Conservation (phyloP, 1,284 basidiomycete genomes). For the Moniliella sp. region DNA sequence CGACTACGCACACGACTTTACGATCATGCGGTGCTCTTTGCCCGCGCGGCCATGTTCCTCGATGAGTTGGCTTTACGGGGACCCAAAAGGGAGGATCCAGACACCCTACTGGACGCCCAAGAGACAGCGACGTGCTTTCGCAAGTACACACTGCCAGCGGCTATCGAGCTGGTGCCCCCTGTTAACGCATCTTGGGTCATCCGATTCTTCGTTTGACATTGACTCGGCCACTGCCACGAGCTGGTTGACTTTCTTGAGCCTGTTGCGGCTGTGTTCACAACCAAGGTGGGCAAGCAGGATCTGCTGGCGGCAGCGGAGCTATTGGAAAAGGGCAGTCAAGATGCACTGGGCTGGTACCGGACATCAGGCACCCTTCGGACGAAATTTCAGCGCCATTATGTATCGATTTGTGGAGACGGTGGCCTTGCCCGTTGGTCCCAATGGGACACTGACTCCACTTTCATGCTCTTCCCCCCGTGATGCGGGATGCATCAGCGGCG, state of each 20-base stretch:
- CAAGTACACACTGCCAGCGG: background rate
- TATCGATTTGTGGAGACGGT: conserved; percentile 20
- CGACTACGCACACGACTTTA: conserved; percentile 24
- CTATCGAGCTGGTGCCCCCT: background rate
- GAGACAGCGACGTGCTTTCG: background rate
- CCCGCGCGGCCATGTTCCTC: conserved; percentile 10
- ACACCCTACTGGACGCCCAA: background rate
- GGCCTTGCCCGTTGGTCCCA: too few species aligned
- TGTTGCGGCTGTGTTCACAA: conserved; percentile 18
- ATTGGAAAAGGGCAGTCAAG: conserved; percentile 13
- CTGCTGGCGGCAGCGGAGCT: conserved; percentile 17
- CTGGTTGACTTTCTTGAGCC: conserved; percentile 26
- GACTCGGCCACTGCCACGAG: conserved; percentile 9
- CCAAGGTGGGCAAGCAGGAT: conserved; percentile 21
- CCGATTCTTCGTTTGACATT: conserved; percentile 11
- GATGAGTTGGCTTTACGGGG: background rate
- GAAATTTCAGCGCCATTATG: conserved; percentile 5
- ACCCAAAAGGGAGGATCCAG: too few species aligned
- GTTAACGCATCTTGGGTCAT: background rate
- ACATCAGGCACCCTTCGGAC: background rate
- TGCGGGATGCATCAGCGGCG: conserved; percentile 18
- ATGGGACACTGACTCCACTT: conserved; percentile 4
- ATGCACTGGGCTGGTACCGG: conserved; percentile 15
- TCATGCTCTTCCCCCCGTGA: conserved; percentile 11
- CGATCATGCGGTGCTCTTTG: conserved; percentile 18